These are phyloP conservation scores for Exserohilum rostratum DNA, from an alignment of 2,329 filamentous ascomycete species.

Conservation along the genomic window DNA sequence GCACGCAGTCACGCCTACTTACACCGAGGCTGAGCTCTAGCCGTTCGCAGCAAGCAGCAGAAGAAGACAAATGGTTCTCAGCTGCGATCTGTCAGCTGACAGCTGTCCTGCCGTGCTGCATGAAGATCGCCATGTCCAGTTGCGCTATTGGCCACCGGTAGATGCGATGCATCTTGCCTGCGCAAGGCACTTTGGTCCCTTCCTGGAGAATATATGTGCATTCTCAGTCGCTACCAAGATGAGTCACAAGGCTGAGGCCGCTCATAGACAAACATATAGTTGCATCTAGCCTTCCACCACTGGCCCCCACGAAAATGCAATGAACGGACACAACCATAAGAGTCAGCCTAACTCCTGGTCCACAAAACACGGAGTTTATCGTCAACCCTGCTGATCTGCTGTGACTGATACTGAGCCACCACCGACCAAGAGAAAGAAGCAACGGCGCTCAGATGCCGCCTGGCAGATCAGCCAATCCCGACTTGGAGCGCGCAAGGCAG, in stretches of 20 bases:
- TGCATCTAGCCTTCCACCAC: constrained; percentile 1
- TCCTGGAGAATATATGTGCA: background rate
- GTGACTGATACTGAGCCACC: background rate
- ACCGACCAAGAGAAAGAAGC: background rate
- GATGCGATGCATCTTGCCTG: background rate
- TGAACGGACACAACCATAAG: background rate
- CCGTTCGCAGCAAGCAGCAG: constrained; percentile 7
- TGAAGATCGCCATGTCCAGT: background rate
- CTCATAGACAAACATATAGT: constrained; percentile 3
- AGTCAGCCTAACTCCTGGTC: background rate
- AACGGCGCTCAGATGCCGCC: background rate
- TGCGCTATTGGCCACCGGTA: background rate
- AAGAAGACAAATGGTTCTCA: background rate
- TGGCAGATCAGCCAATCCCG: constrained; percentile 5
- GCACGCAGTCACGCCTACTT: background rate
- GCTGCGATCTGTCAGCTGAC: constrained; percentile 1
- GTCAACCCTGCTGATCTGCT: background rate
- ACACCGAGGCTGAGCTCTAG: background rate
- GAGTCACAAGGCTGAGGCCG: constrained; percentile 11
- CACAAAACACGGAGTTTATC: background rate
- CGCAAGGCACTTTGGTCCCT: background rate
- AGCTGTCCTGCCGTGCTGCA: background rate
- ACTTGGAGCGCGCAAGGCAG: constrained; percentile 4
- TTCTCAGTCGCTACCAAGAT: background rate
- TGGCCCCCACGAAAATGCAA: background rate